Percentiles rank a stretch among this genome's conserved stretches.
Conservation (phyloP, 164 flowering plant genomes). For the Litsea cubeba region DNA sequence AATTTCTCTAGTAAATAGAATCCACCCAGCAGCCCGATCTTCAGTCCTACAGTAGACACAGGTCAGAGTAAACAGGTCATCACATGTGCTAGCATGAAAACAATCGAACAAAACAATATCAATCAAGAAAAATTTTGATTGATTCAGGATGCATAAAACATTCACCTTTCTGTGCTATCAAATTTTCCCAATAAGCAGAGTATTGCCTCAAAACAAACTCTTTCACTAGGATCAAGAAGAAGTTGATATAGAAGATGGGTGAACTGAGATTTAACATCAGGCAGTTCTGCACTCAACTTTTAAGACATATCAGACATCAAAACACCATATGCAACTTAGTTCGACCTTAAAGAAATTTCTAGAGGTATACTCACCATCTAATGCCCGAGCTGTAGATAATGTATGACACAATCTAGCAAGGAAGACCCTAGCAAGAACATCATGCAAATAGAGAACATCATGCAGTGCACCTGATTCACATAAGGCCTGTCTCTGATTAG, state of each 20-base stretch:
- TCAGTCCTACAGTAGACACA: slow-evolving; percentile 54
- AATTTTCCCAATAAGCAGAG: slow-evolving; percentile 85
- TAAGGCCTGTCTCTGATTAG: slow-evolving; percentile 10
- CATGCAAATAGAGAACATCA: slow-evolving; percentile 92
- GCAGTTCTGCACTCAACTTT: slow-evolving; percentile 56
- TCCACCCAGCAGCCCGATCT: slow-evolving; percentile 98
- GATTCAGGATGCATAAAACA: background rate
- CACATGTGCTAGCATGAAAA: background rate
- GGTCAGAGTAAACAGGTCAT: background rate
- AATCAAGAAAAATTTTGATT: too few relatives aligned
- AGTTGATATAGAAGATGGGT: slow-evolving; percentile 87
- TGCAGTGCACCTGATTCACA: slow-evolving; percentile 75
- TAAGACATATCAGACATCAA: slow-evolving; percentile 5
- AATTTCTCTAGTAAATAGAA: slow-evolving; percentile 86
- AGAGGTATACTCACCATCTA: slow-evolving; percentile 64
- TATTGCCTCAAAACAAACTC: slow-evolving; percentile 98
- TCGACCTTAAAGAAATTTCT: background rate
- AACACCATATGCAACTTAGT: background rate
- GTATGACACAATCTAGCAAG: slow-evolving; percentile 87
- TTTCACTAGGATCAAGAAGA: slow-evolving; percentile 94
- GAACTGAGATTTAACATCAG: slow-evolving; percentile 84
- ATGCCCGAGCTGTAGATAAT: slow-evolving; percentile 76
- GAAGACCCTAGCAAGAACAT: slow-evolving; percentile 93
- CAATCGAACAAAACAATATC: background rate
- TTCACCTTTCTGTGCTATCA: slow-evolving; percentile 77